A percentile compares a stretch with the other conserved stretches of the same genome.
These are phyloP conservation scores for Clavulina sp. DNA, from an alignment of 768 basidiomycete species.

Conservation along the genomic window DNA sequence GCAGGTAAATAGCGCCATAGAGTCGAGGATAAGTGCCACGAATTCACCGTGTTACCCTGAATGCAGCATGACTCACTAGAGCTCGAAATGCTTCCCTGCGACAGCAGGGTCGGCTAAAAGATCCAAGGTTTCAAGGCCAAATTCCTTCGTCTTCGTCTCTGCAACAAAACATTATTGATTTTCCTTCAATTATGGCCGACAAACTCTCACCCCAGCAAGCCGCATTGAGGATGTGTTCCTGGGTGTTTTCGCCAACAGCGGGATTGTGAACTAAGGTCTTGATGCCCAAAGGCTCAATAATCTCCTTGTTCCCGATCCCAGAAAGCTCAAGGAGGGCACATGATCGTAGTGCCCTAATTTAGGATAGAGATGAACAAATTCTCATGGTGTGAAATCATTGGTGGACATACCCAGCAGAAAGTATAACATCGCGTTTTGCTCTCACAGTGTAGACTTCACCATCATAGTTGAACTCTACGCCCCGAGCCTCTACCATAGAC, in stretches of 20 bases:
- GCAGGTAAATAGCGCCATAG: neutral
- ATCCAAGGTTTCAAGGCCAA: conserved; percentile 2
- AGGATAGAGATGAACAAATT: conserved; percentile 17
- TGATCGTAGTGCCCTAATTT: conserved; percentile 23
- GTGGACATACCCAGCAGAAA: conserved; percentile 9
- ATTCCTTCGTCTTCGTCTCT: neutral
- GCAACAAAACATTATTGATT: neutral
- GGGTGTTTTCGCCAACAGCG: conserved; percentile 33
- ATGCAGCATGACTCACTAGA: neutral
- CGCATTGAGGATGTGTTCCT: conserved; percentile 15
- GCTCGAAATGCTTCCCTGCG: neutral
- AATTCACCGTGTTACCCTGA: too few species aligned
- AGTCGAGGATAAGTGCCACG: too few species aligned
- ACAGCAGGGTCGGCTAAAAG: neutral
- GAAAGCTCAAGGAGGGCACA: conserved; percentile 42
- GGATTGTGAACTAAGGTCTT: conserved; percentile 42
- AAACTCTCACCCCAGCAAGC: neutral
- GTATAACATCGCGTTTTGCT: conserved; percentile 22
- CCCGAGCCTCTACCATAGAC: conserved; percentile 13
- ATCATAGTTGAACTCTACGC: conserved; percentile 16
- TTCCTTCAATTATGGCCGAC: neutral
- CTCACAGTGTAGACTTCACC: conserved; percentile 15
- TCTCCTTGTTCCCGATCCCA: conserved; percentile 41
- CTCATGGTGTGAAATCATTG: conserved; percentile 12
- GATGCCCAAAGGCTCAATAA: conserved; percentile 34